Evolutionary conservation across 2,329 filamentous ascomycete genomes (phyloP).

Genomic region (Tolypocladium paradoxum): DNA sequence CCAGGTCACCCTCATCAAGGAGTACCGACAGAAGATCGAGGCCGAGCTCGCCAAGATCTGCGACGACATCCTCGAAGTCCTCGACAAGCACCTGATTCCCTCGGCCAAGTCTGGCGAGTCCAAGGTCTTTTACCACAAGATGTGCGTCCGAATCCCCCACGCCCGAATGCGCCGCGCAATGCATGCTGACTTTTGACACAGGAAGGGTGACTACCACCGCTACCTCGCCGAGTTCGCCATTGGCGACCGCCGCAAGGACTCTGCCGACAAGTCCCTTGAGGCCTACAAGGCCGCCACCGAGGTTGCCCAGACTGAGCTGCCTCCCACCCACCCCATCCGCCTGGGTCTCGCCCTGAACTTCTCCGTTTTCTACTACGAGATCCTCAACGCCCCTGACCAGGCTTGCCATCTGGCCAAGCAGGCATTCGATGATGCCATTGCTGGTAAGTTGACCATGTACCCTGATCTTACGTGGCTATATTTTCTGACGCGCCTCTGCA

Average conservation of each 20-base stretch:
- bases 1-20: conserved; percentile 87
- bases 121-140: conserved; percentile 99
- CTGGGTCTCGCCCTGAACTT: conserved; percentile 97
- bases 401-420: conserved; percentile 98
- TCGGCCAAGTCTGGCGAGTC: conserved; percentile 93
- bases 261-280: conserved; percentile 88
- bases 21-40: conserved; percentile 99
- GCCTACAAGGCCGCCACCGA: conserved; percentile 97
- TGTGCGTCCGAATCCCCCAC: conserved; percentile 38
- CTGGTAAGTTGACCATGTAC: conserved; percentile 34
- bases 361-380: conserved; percentile 99
- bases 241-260: conserved; percentile 89
- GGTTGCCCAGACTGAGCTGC: conserved; percentile 93
- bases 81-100: conserved; percentile 88
- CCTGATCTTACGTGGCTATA: neutral
- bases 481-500: conserved; percentile 20
- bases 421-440: conserved; percentile 97
- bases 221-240: conserved; percentile 96
- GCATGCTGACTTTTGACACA: conserved; percentile 26
- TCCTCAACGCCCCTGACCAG: conserved; percentile 95
- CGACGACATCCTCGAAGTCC: conserved; percentile 90
- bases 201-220: conserved; percentile 99
- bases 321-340: conserved; percentile 94
- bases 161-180: neutral
- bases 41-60: conserved; percentile 93